These are phyloP conservation scores for Caryopteris hybrid DNA, from an alignment of 305 asterid species.

Conservation along the genomic window DNA sequence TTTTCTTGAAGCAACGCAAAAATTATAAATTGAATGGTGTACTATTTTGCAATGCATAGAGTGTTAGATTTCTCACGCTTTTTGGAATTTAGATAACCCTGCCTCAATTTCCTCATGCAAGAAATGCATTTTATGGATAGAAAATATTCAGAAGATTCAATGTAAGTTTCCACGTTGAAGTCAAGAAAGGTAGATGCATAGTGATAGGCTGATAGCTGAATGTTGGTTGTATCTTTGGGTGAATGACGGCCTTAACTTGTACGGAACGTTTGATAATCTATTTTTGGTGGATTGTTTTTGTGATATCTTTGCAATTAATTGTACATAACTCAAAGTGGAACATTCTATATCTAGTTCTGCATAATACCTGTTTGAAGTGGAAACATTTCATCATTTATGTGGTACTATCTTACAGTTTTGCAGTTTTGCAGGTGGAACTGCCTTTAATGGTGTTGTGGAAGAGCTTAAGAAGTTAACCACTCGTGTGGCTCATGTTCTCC, in stretches of 20 bases:
- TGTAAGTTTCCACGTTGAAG: background rate
- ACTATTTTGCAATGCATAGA: background rate
- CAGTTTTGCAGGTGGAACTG: constrained; percentile 86
- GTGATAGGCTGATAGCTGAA: background rate
- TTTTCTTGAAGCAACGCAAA: no score
- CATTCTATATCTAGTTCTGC: background rate
- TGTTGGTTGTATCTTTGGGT: background rate
- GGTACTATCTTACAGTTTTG: constrained; percentile 18
- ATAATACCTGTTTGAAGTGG: background rate
- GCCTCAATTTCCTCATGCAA: background rate
- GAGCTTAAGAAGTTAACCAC: constrained; percentile 91
- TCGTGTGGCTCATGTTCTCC: constrained; percentile 87
- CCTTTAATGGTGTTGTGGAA: constrained; percentile 96
- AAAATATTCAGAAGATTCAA: background rate
- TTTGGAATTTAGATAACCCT: background rate
- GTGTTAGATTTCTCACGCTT: background rate
- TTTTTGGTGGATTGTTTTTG: constrained; percentile 6
- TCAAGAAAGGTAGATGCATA: background rate
- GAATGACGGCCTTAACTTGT: background rate
- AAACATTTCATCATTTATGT: background rate
- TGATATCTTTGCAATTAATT: background rate
- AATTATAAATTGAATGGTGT: background rate
- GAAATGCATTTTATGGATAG: background rate
- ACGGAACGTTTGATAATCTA: background rate
- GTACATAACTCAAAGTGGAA: background rate